Percentiles rank a stretch among this genome's conserved stretches.
phyloP scores from a whole-genome alignment of 1,284 basidiomycete species.

The Irpex rosettiformis region DNA sequence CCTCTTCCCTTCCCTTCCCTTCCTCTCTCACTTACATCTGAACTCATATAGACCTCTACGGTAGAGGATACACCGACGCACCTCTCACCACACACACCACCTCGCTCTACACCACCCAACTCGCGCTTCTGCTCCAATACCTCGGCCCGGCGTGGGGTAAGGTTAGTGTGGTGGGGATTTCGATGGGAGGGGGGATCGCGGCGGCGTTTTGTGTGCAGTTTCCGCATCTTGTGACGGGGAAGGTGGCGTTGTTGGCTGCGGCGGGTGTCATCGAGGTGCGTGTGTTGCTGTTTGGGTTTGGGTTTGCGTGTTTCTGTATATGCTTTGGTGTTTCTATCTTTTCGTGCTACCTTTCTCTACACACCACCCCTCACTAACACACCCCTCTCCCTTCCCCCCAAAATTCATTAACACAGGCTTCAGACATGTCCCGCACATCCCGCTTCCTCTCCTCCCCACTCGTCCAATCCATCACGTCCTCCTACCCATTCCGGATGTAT shows the following conservation, averaged over 20 bases:
- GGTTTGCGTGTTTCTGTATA: too few relatives aligned
- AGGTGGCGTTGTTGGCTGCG: slow-evolving; percentile 61
- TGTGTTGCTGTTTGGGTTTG: neutral
- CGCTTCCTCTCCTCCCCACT: slow-evolving; percentile 73
- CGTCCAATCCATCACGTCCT: slow-evolving; percentile 59
- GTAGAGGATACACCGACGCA: slow-evolving; percentile 77
- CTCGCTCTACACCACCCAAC: slow-evolving; percentile 64
- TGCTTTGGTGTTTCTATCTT: too few relatives aligned
- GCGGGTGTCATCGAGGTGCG: slow-evolving; percentile 64
- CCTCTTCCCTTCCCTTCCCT: neutral
- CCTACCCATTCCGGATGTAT: slow-evolving; percentile 52
- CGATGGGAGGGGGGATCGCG: slow-evolving; percentile 76
- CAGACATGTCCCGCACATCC: slow-evolving; percentile 63
- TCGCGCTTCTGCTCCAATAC: slow-evolving; percentile 78
- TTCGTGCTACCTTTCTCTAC: slow-evolving; percentile 1
- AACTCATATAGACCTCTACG: slow-evolving; percentile 60
- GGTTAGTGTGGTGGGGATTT: slow-evolving; percentile 62
- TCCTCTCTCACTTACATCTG: neutral
- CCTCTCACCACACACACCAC: slow-evolving; percentile 63
- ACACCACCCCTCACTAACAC: neutral
- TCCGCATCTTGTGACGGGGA: slow-evolving; percentile 62
- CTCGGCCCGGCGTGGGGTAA: slow-evolving; percentile 54
- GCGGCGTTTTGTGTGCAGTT: slow-evolving; percentile 67
- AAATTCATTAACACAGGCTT: slow-evolving; percentile 35
- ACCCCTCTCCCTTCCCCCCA: too few relatives aligned